Conservation (phyloP, 2,329 filamentous ascomycete genomes). For the Colletotrichum spinosum region DNA sequence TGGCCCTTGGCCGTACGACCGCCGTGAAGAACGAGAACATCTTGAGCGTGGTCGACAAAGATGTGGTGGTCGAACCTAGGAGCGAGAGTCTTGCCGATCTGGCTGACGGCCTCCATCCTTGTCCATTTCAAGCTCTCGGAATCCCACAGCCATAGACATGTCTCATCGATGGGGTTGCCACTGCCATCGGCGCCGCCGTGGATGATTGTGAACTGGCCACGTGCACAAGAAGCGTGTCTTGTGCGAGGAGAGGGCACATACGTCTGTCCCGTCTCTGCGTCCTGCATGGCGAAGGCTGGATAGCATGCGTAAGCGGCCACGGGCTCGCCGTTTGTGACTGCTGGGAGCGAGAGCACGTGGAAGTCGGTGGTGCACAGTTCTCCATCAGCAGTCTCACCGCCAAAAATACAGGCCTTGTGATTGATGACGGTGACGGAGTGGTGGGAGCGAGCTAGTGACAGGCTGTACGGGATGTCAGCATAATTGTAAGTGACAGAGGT, state of each 20-base stretch:
- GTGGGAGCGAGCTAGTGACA: conserved; percentile 57
- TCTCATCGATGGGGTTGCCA: conserved; percentile 46
- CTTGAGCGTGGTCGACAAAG: conserved; percentile 55
- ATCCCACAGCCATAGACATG: conserved; percentile 53
- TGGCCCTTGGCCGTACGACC: conserved; percentile 48
- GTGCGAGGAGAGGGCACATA: conserved; percentile 48
- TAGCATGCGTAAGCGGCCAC: conserved; percentile 45
- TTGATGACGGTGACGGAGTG: conserved; percentile 66
- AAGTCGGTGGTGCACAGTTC: conserved; percentile 61
- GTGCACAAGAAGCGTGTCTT: conserved; percentile 50
- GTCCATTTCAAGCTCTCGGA: conserved; percentile 49
- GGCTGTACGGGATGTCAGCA: conserved; percentile 36
- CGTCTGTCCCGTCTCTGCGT: conserved; percentile 42
- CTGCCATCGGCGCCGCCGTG: conserved; percentile 49
- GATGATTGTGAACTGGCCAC: conserved; percentile 47
- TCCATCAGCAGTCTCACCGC: conserved; percentile 54
- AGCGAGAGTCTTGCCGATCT: conserved; percentile 45
- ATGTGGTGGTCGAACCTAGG: conserved; percentile 48
- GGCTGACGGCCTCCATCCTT: conserved; percentile 44
- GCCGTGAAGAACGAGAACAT: conserved; percentile 63
- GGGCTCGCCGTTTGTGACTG: conserved; percentile 47
- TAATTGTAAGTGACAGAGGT: no score
- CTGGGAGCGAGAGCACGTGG: conserved; percentile 62
- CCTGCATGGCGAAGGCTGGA: conserved; percentile 45
- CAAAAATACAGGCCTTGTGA: conserved; percentile 67